A percentile compares a stretch with the other conserved stretches of the same genome.
Evolutionary conservation across 441 rosid genomes (phyloP).

Genomic region (Adansonia grandidieri): DNA sequence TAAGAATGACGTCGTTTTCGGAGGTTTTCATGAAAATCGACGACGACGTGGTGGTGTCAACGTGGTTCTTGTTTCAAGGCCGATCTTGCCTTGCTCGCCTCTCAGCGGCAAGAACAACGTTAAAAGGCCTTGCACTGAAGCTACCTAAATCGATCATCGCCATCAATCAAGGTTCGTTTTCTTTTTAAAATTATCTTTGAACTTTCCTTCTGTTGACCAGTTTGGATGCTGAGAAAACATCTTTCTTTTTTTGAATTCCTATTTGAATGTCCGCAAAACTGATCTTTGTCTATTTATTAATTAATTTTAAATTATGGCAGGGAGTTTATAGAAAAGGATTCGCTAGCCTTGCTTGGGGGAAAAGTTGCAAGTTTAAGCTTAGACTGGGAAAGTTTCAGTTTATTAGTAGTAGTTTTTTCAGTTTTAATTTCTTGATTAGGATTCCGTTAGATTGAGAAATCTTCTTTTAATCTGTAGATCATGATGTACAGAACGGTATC

Average conservation of each 20-base stretch:
- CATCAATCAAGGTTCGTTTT: conserved; percentile 35
- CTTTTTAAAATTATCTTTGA: background rate
- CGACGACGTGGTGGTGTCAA: conserved; percentile 31
- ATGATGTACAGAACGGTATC: background rate
- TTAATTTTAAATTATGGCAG: conserved; percentile 12
- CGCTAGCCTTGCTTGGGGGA: background rate
- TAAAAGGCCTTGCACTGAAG: conserved; percentile 42
- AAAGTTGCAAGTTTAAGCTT: background rate
- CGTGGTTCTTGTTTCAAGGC: conserved; percentile 47
- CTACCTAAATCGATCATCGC: conserved; percentile 14
- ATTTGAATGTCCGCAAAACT: background rate
- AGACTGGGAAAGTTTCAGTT: background rate
- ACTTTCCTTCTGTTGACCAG: background rate
- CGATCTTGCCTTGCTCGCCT: conserved; percentile 75
- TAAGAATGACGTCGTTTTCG: background rate
- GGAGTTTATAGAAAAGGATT: background rate
- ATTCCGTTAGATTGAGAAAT: background rate
- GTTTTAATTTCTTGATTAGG: background rate
- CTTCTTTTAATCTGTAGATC: background rate
- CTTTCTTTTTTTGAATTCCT: background rate
- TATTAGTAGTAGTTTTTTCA: background rate
- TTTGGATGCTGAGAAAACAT: conserved; percentile 3
- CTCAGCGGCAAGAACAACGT: conserved; percentile 65
- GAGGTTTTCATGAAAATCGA: background rate
- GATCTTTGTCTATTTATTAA: background rate